Conservation (phyloP, 2,329 filamentous ascomycete genomes). For the Acrodontium crateriforme region DNA sequence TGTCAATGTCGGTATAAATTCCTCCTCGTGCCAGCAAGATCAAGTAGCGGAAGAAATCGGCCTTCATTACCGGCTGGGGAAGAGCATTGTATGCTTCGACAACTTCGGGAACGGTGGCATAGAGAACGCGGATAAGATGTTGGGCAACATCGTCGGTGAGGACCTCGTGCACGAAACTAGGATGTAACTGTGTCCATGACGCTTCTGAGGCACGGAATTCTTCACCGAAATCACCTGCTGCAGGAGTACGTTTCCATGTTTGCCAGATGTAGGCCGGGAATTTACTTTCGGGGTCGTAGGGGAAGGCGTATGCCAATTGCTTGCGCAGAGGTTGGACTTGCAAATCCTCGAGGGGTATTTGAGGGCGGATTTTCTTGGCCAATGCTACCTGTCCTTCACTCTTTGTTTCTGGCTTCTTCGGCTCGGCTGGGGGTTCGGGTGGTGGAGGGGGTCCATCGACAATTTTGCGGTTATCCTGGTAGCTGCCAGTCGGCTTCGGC, state of each 20-base stretch:
- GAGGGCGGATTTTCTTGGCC: constrained; percentile 33
- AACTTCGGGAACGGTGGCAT: constrained; percentile 49
- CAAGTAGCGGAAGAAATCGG: constrained; percentile 54
- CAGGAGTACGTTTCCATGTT: constrained; percentile 85
- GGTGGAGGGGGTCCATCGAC: constrained; percentile 10
- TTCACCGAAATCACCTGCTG: constrained; percentile 58
- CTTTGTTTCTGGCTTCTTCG: constrained; percentile 10
- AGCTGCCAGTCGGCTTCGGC: constrained; percentile 23
- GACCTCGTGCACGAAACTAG: constrained; percentile 88
- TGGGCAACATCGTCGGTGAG: constrained; percentile 81
- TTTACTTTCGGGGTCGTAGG: constrained; percentile 75
- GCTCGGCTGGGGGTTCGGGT: constrained; percentile 3
- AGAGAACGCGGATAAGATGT: constrained; percentile 72
- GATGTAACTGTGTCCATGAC: constrained; percentile 77
- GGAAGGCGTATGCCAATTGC: constrained; percentile 81
- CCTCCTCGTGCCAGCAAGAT: constrained; percentile 64
- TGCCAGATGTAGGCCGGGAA: constrained; percentile 99
- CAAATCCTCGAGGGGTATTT: constrained; percentile 56
- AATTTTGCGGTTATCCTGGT: constrained; percentile 23
- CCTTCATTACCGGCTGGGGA: constrained; percentile 41
- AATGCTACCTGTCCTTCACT: constrained; percentile 15
- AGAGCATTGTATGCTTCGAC: constrained; percentile 36
- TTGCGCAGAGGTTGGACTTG: constrained; percentile 60
- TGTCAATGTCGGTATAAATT: constrained; percentile 76
- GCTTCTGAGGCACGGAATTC: constrained; percentile 71